Base-by-base conservation (phyloP, 148 eudicot genomes). In the Rhododendron griersonianum region DNA sequence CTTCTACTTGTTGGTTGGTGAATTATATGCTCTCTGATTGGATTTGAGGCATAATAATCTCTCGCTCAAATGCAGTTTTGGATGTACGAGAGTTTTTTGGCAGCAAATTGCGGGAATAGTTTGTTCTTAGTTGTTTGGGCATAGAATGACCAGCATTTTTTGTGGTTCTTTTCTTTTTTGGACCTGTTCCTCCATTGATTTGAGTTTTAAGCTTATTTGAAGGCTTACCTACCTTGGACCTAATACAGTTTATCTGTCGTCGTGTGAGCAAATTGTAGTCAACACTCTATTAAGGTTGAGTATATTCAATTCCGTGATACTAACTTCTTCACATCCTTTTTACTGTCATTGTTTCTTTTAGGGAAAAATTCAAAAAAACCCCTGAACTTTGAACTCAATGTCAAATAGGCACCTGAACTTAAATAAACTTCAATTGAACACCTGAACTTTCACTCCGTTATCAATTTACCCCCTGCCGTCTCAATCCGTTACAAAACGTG, bases 11-110 rank as follows among this genome's bases (percentile, higher is more conserved):
- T 55, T 55, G 61, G 61, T 55, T 55, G 61, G 61, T 55, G 61
- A 55, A 55, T 18, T 0, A 55, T 16, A 15, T 55, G 21, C 98
- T 41, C 94, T 95, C 84, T 93, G 57, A 13, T 55, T 18, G 61
- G 61, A 55, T 55, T 55, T 55, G 21, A 55, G 61, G 61, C 21
- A 5, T 55, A 18, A 55, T 16, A 55, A 16, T 55, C 21, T 55
- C 21, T 55, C 61, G 0, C 23, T 18, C 61, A 0, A 5, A 55
- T 16, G 18, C 61, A 55, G 21, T 16, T 55, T 55, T 55, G 21
- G 21, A 53, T 53, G 57, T 3, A 53, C 57, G 2, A 18, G 61
- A 55, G 11, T 55, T 44, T 63, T 83, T 83, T 81, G 85, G 77
- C 16, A 25, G 37, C 37, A 55, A 55, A 55, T 55, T 55, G 16